Conservation (phyloP, 139 green algal species). For the Ostreobium quekettii region DNA sequence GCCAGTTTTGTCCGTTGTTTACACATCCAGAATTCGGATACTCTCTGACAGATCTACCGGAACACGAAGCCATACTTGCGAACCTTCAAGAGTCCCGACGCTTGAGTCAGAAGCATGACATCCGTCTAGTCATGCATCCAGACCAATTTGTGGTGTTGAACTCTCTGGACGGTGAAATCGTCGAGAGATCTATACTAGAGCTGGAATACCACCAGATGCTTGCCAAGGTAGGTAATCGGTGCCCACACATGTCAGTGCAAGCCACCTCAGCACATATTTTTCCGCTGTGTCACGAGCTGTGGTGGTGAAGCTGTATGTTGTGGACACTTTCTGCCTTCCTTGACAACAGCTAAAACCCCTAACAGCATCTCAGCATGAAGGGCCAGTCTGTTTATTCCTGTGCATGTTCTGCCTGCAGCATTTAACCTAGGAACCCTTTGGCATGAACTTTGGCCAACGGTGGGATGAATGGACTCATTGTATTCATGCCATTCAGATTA, state of each 20-base stretch:
- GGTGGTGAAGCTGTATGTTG: too few relatives aligned
- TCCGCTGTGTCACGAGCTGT: too few relatives aligned
- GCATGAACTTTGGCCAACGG: too few relatives aligned
- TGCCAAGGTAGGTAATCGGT: background rate
- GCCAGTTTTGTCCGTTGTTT: background rate
- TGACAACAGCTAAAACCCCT: too few relatives aligned
- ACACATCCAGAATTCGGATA: background rate
- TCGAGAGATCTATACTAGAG: background rate
- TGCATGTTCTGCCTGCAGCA: too few relatives aligned
- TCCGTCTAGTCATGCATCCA: background rate
- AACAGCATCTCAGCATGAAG: too few relatives aligned
- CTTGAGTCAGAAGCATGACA: background rate
- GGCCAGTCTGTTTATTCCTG: too few relatives aligned
- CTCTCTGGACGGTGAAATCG: background rate
- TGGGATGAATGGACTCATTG: too few relatives aligned
- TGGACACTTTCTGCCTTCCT: too few relatives aligned
- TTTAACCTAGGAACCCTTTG: too few relatives aligned
- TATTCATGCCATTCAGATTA: background rate
- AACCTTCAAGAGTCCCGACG: background rate
- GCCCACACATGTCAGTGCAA: too few relatives aligned
- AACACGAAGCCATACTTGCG: background rate
- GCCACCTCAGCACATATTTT: too few relatives aligned
- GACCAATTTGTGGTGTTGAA: slow-evolving; percentile 3
- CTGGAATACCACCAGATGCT: background rate
- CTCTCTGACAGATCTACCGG: background rate